Conservation (phyloP, 805 yeast species). For the Pichia thaimueangensis region DNA sequence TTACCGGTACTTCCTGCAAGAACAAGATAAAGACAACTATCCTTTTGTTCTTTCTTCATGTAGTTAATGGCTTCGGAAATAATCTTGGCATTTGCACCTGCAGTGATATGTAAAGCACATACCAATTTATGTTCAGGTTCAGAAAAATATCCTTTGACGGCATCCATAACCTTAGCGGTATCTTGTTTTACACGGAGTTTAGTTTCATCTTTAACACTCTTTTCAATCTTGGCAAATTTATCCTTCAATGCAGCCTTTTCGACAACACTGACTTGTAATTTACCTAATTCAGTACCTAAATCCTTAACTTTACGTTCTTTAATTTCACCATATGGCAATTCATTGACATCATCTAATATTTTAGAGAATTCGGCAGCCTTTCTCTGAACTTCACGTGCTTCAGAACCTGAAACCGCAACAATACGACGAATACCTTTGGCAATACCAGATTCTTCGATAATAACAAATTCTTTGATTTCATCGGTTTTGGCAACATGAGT, state of each 20-base stretch:
- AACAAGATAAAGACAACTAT: conserved; percentile 70
- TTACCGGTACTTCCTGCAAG: conserved; percentile 54
- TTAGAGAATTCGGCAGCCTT: conserved; percentile 66
- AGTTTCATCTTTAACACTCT: conserved; percentile 79
- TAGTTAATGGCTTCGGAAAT: conserved; percentile 86
- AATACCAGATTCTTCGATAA: conserved; percentile 93
- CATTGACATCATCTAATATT: conserved; percentile 51
- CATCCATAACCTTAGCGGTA: conserved; percentile 71
- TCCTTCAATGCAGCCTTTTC: conserved; percentile 71
- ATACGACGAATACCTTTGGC: conserved; percentile 98
- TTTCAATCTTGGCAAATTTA: conserved; percentile 73
- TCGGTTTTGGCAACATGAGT: conserved; percentile 92
- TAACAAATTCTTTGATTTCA: conserved; percentile 85
- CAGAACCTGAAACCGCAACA: conserved; percentile 92
- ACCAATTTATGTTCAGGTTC: conserved; percentile 45
- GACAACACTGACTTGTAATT: conserved; percentile 73
- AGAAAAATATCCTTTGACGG: conserved; percentile 64
- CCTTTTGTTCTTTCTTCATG: conserved; percentile 69
- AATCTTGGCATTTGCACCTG: conserved; percentile 85
- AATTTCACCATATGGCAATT: conserved; percentile 61
- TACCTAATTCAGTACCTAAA: conserved; percentile 76
- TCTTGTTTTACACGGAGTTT: conserved; percentile 87
- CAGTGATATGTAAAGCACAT: conserved; percentile 62
- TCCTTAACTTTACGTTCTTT: conserved; percentile 83
- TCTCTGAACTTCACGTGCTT: conserved; percentile 86